Evolutionary conservation across 371 early-diverging fungal genomes (phyloP).

Genomic region (Syncephalastrum sp.): DNA sequence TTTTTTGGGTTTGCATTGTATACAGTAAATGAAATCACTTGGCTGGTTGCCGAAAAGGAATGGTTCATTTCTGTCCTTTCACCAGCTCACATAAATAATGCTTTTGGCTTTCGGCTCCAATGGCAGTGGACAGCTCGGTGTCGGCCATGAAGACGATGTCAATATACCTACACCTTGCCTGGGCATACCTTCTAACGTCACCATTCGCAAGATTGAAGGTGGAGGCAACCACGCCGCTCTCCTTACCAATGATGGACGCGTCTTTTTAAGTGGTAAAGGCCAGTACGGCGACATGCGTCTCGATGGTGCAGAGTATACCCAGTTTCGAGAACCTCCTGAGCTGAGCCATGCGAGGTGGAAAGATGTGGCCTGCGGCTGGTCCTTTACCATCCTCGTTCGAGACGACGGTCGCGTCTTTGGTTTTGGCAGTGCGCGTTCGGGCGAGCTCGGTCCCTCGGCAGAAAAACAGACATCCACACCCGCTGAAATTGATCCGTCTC

Average conservation of each 20-base stretch:
- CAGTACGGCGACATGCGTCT: slow-evolving; percentile 18
- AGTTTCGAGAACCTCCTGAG: neutral
- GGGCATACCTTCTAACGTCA: slow-evolving; percentile 23
- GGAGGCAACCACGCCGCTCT: slow-evolving; percentile 70
- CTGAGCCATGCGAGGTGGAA: slow-evolving; percentile 22
- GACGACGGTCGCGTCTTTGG: slow-evolving; percentile 39
- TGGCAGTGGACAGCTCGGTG: slow-evolving; percentile 62
- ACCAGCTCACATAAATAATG: too few species aligned
- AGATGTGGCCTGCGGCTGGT: slow-evolving; percentile 64
- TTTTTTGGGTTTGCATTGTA: too few species aligned
- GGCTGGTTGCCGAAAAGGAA: too few species aligned
- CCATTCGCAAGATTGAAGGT: slow-evolving; percentile 35
- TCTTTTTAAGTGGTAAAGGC: slow-evolving; percentile 3
- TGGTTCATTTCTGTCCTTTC: too few species aligned
- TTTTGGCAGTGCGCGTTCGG: slow-evolving; percentile 50
- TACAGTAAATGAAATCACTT: too few species aligned
- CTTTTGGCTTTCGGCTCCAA: slow-evolving; percentile 60
- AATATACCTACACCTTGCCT: slow-evolving; percentile 22
- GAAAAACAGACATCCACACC: slow-evolving; percentile 4
- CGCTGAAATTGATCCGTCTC: slow-evolving; percentile 14
- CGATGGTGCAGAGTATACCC: neutral
- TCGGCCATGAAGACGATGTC: slow-evolving; percentile 49
- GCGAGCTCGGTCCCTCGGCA: slow-evolving; percentile 41
- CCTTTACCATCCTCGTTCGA: slow-evolving; percentile 43
- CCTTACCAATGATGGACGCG: slow-evolving; percentile 32